phyloP scores from a whole-genome alignment of 2,329 filamentous ascomycete genomes.

The Coniosporium tulheliwenetii region DNA sequence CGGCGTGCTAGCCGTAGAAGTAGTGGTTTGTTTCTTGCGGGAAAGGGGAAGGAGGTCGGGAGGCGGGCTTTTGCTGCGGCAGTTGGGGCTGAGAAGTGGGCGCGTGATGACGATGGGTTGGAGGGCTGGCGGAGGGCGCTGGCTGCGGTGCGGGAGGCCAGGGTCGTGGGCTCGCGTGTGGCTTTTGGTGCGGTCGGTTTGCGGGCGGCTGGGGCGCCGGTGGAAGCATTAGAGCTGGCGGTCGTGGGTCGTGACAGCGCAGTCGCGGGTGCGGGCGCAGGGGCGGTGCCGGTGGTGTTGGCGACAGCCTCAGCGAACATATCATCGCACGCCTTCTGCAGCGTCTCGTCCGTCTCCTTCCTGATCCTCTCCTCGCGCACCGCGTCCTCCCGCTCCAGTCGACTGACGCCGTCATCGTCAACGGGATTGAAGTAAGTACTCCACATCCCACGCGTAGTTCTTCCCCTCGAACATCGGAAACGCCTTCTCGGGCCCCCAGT shows the following conservation, averaged over 20 bases:
- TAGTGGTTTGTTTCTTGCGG: constrained; percentile 23
- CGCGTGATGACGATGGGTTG: constrained; percentile 17
- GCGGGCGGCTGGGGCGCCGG: background rate
- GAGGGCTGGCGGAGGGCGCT: constrained; percentile 21
- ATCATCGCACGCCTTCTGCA: constrained; percentile 49
- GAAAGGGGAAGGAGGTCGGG: constrained; percentile 13
- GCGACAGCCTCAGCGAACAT: constrained; percentile 14
- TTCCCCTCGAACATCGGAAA: constrained; percentile 30
- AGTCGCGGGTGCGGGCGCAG: constrained; percentile 33
- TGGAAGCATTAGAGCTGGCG: no score
- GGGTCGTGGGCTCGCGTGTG: constrained; percentile 28
- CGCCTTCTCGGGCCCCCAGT: constrained; percentile 4
- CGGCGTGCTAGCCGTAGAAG: constrained; percentile 16
- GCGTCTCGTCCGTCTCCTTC: constrained; percentile 47
- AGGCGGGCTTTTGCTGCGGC: constrained; percentile 22
- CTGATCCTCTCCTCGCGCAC: constrained; percentile 26
- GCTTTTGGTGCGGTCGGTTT: constrained; percentile 7
- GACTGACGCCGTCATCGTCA: constrained; percentile 51
- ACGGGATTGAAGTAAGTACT: constrained; percentile 37
- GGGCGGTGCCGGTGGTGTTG: constrained; percentile 11
- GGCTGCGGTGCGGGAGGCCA: constrained; percentile 36
- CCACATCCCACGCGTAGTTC: constrained; percentile 35
- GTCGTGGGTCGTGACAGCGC: background rate
- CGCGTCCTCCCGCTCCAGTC: constrained; percentile 40
- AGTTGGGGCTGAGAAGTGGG: constrained; percentile 22